phyloP scores from a whole-genome alignment of 2,329 filamentous ascomycete genomes.

The Nothophaeocryptopus gaeumannii region DNA sequence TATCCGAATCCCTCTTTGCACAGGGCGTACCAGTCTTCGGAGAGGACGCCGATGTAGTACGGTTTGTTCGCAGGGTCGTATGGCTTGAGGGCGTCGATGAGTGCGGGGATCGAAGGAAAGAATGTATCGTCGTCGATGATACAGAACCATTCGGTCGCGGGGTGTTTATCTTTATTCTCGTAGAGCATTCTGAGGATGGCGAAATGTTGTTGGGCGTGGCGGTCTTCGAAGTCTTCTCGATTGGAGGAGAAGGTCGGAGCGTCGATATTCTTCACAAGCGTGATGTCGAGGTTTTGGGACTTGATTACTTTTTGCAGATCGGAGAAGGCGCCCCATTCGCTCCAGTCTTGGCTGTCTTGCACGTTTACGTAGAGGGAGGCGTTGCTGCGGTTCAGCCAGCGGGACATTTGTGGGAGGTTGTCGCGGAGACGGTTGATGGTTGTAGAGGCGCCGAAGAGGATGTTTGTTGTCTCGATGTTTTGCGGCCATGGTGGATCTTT shows the following conservation, averaged over 20 bases:
- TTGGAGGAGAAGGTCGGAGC: neutral
- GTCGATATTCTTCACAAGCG: neutral
- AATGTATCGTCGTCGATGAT: conserved; percentile 24
- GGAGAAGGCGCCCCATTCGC: neutral
- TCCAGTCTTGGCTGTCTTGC: neutral
- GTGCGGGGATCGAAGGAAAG: conserved; percentile 13
- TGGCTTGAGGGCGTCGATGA: conserved; percentile 11
- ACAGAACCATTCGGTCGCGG: conserved; percentile 9
- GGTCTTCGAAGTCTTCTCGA: neutral
- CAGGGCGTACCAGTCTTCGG: conserved; percentile 13
- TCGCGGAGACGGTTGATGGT: neutral
- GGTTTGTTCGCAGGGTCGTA: conserved; percentile 10
- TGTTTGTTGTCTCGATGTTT: neutral
- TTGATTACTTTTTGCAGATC: too few species aligned
- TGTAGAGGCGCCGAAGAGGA: conserved; percentile 5
- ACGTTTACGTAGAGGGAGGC: conserved; percentile 3
- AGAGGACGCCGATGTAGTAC: conserved; percentile 14
- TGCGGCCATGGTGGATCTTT: too few species aligned
- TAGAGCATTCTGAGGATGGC: conserved; percentile 1
- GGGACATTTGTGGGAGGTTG: conserved; percentile 1
- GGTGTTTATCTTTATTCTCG: neutral
- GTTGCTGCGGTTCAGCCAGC: conserved; percentile 4
- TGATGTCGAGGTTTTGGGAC: too few species aligned
- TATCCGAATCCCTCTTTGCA: conserved; percentile 6
- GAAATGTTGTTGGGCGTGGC: conserved; percentile 7